These are phyloP conservation scores for Candida silvatica DNA, from an alignment of 805 yeast species.

Conservation along the genomic window DNA sequence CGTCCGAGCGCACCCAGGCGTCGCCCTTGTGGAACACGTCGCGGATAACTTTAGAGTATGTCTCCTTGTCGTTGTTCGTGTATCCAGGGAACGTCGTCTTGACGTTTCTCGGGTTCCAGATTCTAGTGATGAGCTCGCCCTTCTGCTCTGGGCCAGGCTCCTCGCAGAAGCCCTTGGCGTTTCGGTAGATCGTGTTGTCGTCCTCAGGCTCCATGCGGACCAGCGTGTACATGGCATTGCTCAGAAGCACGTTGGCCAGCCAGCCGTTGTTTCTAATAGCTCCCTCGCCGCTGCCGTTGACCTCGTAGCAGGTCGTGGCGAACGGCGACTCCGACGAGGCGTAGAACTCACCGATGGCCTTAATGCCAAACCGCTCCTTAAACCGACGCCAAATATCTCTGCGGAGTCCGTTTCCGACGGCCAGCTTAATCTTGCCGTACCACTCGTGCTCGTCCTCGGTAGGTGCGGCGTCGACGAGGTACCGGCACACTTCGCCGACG, in stretches of 20 bases:
- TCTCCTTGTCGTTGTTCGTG: conserved; percentile 69
- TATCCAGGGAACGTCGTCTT: conserved; percentile 84
- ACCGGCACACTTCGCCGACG: conserved; percentile 93
- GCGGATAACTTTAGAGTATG: conserved; percentile 63
- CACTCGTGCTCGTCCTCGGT: conserved; percentile 16
- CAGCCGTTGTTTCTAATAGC: conserved; percentile 78
- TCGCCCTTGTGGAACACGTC: conserved; percentile 81
- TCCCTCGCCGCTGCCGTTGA: conserved; percentile 55
- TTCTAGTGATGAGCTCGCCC: conserved; percentile 80
- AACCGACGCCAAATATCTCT: conserved; percentile 82
- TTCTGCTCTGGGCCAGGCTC: conserved; percentile 54
- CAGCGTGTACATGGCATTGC: conserved; percentile 42
- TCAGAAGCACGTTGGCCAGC: conserved; percentile 53
- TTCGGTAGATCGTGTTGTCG: conserved; percentile 60
- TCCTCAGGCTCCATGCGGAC: conserved; percentile 78
- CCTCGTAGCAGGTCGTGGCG: conserved; percentile 76
- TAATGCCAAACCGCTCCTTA: conserved; percentile 66
- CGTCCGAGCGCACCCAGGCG: conserved; percentile 88
- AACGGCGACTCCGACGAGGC: conserved; percentile 92
- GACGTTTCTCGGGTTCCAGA: conserved; percentile 52
- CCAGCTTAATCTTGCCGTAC: conserved; percentile 41
- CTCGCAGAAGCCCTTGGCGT: conserved; percentile 57
- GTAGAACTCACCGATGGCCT: conserved; percentile 81
- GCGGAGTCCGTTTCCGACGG: conserved; percentile 88
- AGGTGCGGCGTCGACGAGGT: conserved; percentile 51